Evolutionary conservation across 2,329 filamentous ascomycete species (phyloP).

Genomic region (Atkinsonella texensis): DNA sequence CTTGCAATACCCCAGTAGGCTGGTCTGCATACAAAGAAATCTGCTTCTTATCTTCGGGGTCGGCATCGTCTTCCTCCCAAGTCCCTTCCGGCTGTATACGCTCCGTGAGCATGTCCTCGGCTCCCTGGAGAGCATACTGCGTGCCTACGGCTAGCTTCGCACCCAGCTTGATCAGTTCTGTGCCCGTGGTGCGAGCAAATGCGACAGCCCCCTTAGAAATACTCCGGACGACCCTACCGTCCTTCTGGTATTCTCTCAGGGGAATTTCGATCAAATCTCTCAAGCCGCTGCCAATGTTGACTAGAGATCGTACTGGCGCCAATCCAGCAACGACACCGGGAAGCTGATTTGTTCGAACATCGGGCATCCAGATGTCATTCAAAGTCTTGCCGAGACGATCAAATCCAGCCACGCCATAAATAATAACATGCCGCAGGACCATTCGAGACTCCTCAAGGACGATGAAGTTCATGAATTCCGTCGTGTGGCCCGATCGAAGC

Average conservation of each 20-base stretch:
- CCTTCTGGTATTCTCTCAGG: slow-evolving; percentile 84
- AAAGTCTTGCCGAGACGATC: slow-evolving; percentile 80
- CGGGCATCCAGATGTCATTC: slow-evolving; percentile 94
- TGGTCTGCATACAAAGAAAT: slow-evolving; percentile 92
- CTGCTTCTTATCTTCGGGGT: slow-evolving; percentile 61
- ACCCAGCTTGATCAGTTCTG: slow-evolving; percentile 84
- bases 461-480: slow-evolving; percentile 98
- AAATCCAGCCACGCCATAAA: slow-evolving; percentile 86
- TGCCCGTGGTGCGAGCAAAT: slow-evolving; percentile 88
- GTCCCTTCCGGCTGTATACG: slow-evolving; percentile 24
- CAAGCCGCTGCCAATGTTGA: slow-evolving; percentile 82
- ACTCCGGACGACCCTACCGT: slow-evolving; percentile 82
- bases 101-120: slow-evolving; percentile 62
- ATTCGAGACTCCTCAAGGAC: slow-evolving; percentile 82
- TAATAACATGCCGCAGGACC: slow-evolving; percentile 74
- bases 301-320: slow-evolving; percentile 78
- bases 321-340: slow-evolving; percentile 80
- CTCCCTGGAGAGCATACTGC: slow-evolving; percentile 81
- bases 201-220: slow-evolving; percentile 81
- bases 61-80: slow-evolving; percentile 49
- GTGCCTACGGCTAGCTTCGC: slow-evolving; percentile 92
- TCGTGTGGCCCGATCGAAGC: slow-evolving; percentile 83
- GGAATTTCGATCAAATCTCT: slow-evolving; percentile 80
- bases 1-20: slow-evolving; percentile 77
- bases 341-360: slow-evolving; percentile 81